phyloP scores from a whole-genome alignment of 2,329 filamentous ascomycete genomes.

The Beauveria sp. region DNA sequence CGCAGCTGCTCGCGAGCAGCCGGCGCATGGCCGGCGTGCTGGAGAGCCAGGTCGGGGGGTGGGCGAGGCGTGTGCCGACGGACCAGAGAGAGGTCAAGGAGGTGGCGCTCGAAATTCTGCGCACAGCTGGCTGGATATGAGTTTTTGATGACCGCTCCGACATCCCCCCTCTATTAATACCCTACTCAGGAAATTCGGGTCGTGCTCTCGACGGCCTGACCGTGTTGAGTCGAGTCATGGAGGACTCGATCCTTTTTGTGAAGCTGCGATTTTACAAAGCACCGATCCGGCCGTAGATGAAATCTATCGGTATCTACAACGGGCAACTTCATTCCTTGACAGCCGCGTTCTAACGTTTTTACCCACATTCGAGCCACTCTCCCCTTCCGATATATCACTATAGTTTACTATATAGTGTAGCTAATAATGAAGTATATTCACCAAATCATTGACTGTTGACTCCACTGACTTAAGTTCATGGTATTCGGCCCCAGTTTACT shows the following conservation, averaged over 20 bases:
- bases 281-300: neutral
- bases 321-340: neutral
- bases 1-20: slow-evolving; percentile 3
- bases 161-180: neutral
- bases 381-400: neutral
- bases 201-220: too few relatives aligned
- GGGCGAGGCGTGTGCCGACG: slow-evolving; percentile 11
- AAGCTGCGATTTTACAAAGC: neutral
- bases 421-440: neutral
- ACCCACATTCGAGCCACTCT: neutral
- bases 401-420: neutral
- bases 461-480: neutral
- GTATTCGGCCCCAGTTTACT: neutral
- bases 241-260: neutral
- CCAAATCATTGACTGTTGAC: neutral
- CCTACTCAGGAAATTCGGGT: neutral
- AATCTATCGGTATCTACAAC: neutral
- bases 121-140: slow-evolving; percentile 12
- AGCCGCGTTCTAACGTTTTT: neutral
- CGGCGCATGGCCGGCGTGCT: slow-evolving; percentile 10
- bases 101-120: slow-evolving; percentile 10
- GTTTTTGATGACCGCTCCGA: neutral
- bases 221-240: too few relatives aligned
- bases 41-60: slow-evolving; percentile 11
- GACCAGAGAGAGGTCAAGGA: slow-evolving; percentile 11